Evolutionary conservation across 257 asterid genomes (phyloP), one percentile per base, ranked within the genome.

Genomic region (Rubia yunnanensis): DNA sequence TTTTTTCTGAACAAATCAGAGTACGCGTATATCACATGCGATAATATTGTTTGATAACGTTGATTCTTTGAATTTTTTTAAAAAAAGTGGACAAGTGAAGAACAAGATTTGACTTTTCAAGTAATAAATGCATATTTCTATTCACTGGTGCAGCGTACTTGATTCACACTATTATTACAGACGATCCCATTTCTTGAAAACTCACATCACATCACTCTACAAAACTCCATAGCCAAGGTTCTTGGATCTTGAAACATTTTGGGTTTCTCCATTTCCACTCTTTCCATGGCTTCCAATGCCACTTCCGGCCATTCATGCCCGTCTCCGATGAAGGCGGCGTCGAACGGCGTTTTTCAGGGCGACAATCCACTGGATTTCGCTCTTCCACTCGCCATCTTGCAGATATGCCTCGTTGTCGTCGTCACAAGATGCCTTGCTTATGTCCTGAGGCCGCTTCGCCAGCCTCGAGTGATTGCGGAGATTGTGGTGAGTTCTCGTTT

Each of bases 391-490:
- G 63, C 83, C 50, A 86, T 89, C 48, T 27, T 85, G 35, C 96
- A 89, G 66, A 89, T 89, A 66, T 77, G 86, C 63, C 67, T 89
- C 22, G 96, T 89, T 0, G 72, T 86, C 30, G 69, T 63, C 23
- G 79, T 84, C 53, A 89, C 96, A 20, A 76, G 96, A n/a, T 60
- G 35, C 0, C 96, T 89, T 30, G 92, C 92, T 0, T 83, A 71
- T 73, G 56, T 84, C 34, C 82, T 89, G 66, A 53, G 79, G 46
- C 96, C 95, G 0, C 77, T 89, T 1, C 66, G 95, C 31, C 92
- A 89, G 78, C 96, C 96, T 0, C 92, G 96, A 50, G 96, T 89
- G 31, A 83, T 89, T 30, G 95, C 96, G 1, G 96, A 89, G 74
- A 80, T 89, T 64, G 74, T 89, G 28, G 96, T 89, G 64, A 62